Conservation (phyloP, 1,139 yeast genomes). For the Taphrina pruni region DNA sequence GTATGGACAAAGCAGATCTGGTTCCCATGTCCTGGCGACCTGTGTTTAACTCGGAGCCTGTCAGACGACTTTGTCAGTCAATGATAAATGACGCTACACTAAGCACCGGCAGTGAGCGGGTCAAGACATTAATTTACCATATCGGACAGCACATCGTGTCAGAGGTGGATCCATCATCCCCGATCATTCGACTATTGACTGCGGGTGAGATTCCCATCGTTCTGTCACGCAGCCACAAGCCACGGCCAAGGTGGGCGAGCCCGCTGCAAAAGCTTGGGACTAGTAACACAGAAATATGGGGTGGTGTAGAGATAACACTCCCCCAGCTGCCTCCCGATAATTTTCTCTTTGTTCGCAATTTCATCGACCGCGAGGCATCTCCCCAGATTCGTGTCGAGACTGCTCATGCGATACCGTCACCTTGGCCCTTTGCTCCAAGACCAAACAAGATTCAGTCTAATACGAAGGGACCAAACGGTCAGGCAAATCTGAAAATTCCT, state of each 20-base stretch:
- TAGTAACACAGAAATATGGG: conserved; percentile 19
- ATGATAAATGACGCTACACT: conserved; percentile 17
- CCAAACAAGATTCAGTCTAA: background rate
- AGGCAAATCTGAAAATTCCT: background rate
- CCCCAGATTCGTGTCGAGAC: background rate
- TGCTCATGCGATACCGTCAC: background rate
- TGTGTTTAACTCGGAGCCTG: background rate
- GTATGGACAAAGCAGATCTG: background rate
- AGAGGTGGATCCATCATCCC: conserved; percentile 14
- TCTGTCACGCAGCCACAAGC: background rate
- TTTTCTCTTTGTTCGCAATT: background rate
- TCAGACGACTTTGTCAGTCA: conserved; percentile 5
- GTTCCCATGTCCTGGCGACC: conserved; percentile 10
- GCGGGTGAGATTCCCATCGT: background rate
- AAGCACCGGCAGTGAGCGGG: background rate
- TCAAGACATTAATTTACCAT: conserved; percentile 2
- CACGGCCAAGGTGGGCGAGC: background rate
- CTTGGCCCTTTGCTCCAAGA: conserved; percentile 16
- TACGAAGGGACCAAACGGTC: background rate
- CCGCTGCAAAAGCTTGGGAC: conserved; percentile 10
- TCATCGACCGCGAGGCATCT: background rate
- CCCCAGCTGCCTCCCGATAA: background rate
- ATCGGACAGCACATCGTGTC: conserved; percentile 11
- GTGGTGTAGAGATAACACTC: background rate
- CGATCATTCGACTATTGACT: conserved; percentile 15